Conservation (phyloP, 805 yeast genomes). For the Hanseniaspora meyeri region DNA sequence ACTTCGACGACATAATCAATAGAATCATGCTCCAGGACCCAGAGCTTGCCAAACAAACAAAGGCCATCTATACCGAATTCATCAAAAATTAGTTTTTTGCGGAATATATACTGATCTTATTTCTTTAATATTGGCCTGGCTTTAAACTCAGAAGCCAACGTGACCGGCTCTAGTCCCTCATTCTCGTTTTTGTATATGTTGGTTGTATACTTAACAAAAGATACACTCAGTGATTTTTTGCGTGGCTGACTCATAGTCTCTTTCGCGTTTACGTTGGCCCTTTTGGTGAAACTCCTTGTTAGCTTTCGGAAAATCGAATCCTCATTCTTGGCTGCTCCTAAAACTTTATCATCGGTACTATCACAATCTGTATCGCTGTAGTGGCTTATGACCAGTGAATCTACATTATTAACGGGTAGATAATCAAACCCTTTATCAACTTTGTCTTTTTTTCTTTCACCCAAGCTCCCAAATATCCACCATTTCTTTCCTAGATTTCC, state of each 20-base stretch:
- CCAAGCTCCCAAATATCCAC: conserved; percentile 10
- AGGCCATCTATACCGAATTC: conserved; percentile 20
- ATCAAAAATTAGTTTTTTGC: conserved; percentile 13
- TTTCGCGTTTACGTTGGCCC: neutral
- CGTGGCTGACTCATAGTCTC: neutral
- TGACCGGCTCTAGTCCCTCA: neutral
- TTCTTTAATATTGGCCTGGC: neutral
- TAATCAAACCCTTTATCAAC: neutral
- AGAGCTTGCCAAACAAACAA: conserved; percentile 19
- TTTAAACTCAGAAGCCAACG: neutral
- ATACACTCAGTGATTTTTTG: conserved; percentile 1
- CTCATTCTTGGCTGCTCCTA: neutral
- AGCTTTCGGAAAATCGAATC: neutral
- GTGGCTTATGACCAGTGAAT: neutral
- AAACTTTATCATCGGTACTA: neutral
- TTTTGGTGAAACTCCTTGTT: neutral
- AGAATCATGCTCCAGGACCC: conserved; percentile 22
- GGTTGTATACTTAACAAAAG: conserved; percentile 1
- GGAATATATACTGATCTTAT: neutral
- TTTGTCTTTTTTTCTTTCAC: neutral
- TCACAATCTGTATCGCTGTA: neutral
- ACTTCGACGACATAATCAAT: conserved; percentile 24
- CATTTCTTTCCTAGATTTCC: neutral
- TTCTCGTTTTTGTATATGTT: neutral
- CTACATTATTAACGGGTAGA: neutral